Percentiles rank a stretch among this genome's conserved stretches.
Evolutionary conservation across 139 green algal species (phyloP).

Genomic region (Tetraselmis striata): DNA sequence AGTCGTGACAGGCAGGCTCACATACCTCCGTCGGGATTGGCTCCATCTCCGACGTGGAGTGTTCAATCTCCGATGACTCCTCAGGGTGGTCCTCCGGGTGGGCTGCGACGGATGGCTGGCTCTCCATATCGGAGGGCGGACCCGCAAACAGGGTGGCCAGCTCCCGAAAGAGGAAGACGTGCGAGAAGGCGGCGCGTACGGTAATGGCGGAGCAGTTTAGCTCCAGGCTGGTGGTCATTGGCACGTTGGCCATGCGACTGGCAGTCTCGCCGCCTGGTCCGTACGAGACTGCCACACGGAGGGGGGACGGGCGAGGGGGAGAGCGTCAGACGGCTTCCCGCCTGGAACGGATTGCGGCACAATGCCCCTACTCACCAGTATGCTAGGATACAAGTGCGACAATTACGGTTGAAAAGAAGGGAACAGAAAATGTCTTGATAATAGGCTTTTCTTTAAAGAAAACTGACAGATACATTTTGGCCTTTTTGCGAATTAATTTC

Average conservation of each 20-base stretch:
- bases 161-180: slow-evolving; percentile 41
- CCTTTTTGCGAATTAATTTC: too few species aligned
- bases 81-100: neutral
- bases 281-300: neutral
- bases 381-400: too few species aligned
- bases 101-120: neutral
- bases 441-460: too few species aligned
- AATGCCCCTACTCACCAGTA: too few species aligned
- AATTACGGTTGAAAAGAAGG: too few species aligned
- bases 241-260: neutral
- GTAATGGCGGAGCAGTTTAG: slow-evolving; percentile 13
- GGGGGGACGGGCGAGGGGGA: too few species aligned
- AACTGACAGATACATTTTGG: too few species aligned
- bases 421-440: too few species aligned
- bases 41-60: neutral
- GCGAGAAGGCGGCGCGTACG: slow-evolving; percentile 52
- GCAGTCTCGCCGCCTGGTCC: neutral
- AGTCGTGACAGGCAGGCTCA: too few species aligned
- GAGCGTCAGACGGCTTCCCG: too few species aligned
- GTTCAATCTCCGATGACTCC: neutral
- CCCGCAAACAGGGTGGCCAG: neutral
- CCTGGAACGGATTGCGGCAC: too few species aligned
- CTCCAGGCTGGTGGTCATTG: neutral
- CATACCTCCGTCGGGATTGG: too few species aligned
- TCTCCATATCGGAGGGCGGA: neutral